Evolutionary conservation across 2,329 filamentous ascomycete species (phyloP).

Genomic region (Metarhizium humberi): DNA sequence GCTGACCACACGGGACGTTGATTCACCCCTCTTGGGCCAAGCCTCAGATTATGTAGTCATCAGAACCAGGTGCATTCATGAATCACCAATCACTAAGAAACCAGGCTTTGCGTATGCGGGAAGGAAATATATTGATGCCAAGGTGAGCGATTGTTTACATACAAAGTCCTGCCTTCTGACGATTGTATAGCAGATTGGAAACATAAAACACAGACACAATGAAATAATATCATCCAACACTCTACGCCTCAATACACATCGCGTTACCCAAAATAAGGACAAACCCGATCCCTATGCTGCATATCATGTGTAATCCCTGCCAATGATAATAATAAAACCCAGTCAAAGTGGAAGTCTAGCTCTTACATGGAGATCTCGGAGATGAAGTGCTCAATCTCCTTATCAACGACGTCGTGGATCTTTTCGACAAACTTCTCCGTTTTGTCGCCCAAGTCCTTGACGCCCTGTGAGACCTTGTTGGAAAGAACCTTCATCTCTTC

Average conservation of each 20-base stretch:
- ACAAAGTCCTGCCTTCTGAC: neutral
- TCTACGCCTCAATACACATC: conserved; percentile 9
- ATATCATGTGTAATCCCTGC: neutral
- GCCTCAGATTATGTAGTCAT: neutral
- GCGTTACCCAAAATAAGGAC: conserved; percentile 17
- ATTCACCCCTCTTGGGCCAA: too few relatives aligned
- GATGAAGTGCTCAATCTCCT: conserved; percentile 52
- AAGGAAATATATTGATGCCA: conserved; percentile 8
- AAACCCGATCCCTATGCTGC: neutral
- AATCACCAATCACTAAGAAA: neutral
- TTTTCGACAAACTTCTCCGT: conserved; percentile 54
- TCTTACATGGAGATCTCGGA: conserved; percentile 37
- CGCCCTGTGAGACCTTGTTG: conserved; percentile 45
- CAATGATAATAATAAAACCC: neutral
- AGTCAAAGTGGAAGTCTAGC: neutral
- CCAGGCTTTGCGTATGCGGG: neutral
- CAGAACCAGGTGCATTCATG: neutral
- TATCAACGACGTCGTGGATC: conserved; percentile 52
- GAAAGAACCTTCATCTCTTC: conserved; percentile 50
- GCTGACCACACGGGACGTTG: too few relatives aligned
- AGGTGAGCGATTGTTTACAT: neutral
- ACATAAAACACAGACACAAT: conserved; percentile 6
- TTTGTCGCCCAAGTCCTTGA: conserved; percentile 43
- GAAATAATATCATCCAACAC: conserved; percentile 7
- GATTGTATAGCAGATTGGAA: neutral